Conservation (phyloP, 768 basidiomycete genomes). For the Auriscalpium vulgare region DNA sequence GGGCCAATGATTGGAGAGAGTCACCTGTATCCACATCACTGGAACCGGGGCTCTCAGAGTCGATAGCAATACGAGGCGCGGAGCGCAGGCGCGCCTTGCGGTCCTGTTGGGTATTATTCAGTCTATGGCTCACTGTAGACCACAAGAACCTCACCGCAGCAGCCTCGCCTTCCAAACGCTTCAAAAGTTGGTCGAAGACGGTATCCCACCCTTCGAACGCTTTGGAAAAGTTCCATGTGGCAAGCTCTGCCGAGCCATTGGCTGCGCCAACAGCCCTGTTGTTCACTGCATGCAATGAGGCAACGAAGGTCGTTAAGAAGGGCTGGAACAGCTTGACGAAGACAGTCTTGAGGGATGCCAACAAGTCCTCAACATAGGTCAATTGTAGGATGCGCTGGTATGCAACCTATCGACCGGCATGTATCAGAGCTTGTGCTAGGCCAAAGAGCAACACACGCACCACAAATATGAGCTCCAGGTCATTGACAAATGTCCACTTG, state of each 20-base stretch:
- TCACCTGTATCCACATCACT: slow-evolving; percentile 56
- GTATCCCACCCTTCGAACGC: slow-evolving; percentile 77
- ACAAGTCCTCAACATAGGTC: slow-evolving; percentile 86
- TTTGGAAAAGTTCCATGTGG: slow-evolving; percentile 60
- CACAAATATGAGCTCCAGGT: slow-evolving; percentile 94
- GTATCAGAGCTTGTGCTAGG: neutral
- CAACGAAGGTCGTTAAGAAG: slow-evolving; percentile 74
- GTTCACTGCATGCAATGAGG: slow-evolving; percentile 65
- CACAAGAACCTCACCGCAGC: slow-evolving; percentile 39
- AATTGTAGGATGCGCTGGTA: slow-evolving; percentile 95
- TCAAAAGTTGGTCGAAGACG: slow-evolving; percentile 69
- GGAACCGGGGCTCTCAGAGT: slow-evolving; percentile 38
- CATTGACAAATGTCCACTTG: slow-evolving; percentile 92
- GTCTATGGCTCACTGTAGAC: neutral
- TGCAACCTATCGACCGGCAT: slow-evolving; percentile 54
- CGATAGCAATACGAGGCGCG: slow-evolving; percentile 26
- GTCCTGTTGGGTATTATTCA: slow-evolving; percentile 38
- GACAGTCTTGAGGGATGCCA: slow-evolving; percentile 69
- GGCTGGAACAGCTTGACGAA: slow-evolving; percentile 86
- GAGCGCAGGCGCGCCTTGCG: slow-evolving; percentile 57
- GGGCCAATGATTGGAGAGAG: slow-evolving; percentile 7
- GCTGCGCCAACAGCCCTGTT: slow-evolving; percentile 30
- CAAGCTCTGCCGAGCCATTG: slow-evolving; percentile 26
- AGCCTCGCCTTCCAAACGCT: slow-evolving; percentile 67
- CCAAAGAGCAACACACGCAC: slow-evolving; percentile 38